Evolutionary conservation across 2,329 filamentous ascomycete genomes (phyloP).

Genomic region (Cladosporium cucumerinum): DNA sequence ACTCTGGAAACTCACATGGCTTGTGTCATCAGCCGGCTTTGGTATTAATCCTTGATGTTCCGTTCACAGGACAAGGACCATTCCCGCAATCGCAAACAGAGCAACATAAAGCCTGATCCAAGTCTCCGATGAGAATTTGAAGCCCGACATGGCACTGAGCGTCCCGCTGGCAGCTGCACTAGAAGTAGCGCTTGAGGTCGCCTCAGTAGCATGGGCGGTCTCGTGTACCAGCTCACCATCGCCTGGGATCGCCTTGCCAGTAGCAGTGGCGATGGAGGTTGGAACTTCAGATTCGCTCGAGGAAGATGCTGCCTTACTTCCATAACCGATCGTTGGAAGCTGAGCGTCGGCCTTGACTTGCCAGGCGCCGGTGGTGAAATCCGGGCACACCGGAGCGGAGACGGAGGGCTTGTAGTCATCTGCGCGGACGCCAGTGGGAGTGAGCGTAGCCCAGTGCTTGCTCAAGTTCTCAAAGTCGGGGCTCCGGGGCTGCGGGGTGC

Average conservation of each 20-base stretch:
- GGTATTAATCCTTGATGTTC: not conserved
- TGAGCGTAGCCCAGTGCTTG: constrained; percentile 69
- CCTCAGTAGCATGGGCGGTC: not conserved
- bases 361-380: constrained; percentile 67
- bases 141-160: not conserved
- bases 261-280: constrained; percentile 1
- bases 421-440: constrained; percentile 64
- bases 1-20: not conserved
- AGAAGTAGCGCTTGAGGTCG: not conserved
- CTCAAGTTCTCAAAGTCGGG: constrained; percentile 79
- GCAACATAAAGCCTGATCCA: not conserved
- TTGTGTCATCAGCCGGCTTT: not conserved
- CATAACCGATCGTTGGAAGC: constrained; percentile 65
- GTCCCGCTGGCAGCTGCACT: not conserved
- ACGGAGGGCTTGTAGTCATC: constrained; percentile 62
- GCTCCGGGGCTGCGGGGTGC: constrained; percentile 67
- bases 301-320: not conserved
- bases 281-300: not conserved
- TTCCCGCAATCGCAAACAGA: not conserved
- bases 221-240: not conserved
- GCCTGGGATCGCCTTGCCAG: not conserved
- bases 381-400: constrained; percentile 66
- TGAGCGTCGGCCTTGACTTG: constrained; percentile 65
- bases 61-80: not conserved
- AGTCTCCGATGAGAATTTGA: too few relatives aligned